Base-by-base conservation (phyloP, 2,329 filamentous ascomycete species). In the Pleurostoma richardsiae region DNA sequence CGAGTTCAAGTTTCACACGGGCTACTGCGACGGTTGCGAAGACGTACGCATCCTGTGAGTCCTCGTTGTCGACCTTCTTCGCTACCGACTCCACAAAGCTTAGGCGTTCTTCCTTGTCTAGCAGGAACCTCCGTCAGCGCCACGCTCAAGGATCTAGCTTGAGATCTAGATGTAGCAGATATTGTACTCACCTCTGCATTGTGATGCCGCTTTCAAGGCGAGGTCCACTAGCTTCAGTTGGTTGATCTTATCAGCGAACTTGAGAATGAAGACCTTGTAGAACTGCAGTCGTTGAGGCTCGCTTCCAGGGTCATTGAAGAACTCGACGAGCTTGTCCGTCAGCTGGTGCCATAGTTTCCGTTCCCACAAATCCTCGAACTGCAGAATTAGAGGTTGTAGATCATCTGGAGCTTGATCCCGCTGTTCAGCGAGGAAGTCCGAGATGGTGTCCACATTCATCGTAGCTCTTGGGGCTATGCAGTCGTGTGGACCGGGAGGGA, bases 331-430 rank as follows among this genome's bases (percentile, higher is more conserved):
- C 45, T 85, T 77, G 63, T 96, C 87, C 33, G 94, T 99, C 56
- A 99, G 86, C 72, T 99, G 91, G 74, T 99, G 94, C 94, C 94
- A 99, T 71, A 99, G 80, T 74, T 96, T 96, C 61, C 92, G 85
- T 76, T 99, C 94, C 94, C 94, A 99, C 64, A 84, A 88, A 66
- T 95, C 90, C 75, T 99, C 94, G 56, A 99, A 96, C 60, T 86
- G 83, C 59, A 99, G 80, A 68, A 96, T 88, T 61, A 88, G 82
- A 60, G 86, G 80, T 71, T 96, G 91, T 45, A 95, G 81, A 66
- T 95, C 88, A 57, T 90, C 88, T 44, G 90, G 88, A 60, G 90
- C 88, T 65, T 84, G 76, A 64, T 96, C 90, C 65, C 90, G 87
- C 80, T 95, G 88, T 59, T 95, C 86, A 51, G 84, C 82, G 54